These are phyloP conservation scores for Dinochytrium kinnereticum DNA, from an alignment of 371 early-diverging fungal genomes.

Conservation along the genomic window DNA sequence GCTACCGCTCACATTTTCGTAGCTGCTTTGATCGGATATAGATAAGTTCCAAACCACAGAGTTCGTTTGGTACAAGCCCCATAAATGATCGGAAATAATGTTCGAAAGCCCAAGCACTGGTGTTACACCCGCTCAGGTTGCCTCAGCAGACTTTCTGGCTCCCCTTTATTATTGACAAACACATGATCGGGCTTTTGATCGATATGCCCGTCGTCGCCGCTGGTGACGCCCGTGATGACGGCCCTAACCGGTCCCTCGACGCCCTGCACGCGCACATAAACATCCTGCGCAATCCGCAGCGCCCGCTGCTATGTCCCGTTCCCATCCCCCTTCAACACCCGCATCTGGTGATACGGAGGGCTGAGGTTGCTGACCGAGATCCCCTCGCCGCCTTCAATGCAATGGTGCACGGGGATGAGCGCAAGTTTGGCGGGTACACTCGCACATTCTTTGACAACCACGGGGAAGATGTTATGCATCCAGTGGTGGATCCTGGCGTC, in stretches of 20 bases:
- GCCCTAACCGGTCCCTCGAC: neutral
- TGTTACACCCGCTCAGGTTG: too few species aligned
- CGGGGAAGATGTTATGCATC: constrained; percentile 4
- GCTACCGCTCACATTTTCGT: too few species aligned
- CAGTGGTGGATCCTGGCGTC: constrained; percentile 16
- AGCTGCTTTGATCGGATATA: too few species aligned
- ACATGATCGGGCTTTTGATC: too few species aligned
- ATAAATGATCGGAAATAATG: too few species aligned
- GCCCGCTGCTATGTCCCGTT: constrained; percentile 27
- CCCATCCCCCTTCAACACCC: constrained; percentile 22
- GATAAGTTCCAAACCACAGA: too few species aligned
- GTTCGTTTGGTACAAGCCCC: too few species aligned
- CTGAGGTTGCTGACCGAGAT: constrained; percentile 13
- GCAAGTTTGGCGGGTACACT: constrained; percentile 10
- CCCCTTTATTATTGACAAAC: too few species aligned
- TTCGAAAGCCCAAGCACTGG: too few species aligned
- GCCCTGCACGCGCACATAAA: constrained; percentile 18
- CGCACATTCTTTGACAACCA: neutral
- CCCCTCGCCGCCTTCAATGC: constrained; percentile 30
- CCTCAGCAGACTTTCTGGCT: too few species aligned
- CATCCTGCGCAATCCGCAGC: constrained; percentile 11
- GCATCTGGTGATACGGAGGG: constrained; percentile 21
- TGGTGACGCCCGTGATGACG: neutral
- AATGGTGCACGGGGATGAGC: constrained; percentile 7
- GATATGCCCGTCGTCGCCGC: too few species aligned